phyloP scores from a whole-genome alignment of 495 filamentous ascomycete genomes.

The Penicillium dipodomyicola region DNA sequence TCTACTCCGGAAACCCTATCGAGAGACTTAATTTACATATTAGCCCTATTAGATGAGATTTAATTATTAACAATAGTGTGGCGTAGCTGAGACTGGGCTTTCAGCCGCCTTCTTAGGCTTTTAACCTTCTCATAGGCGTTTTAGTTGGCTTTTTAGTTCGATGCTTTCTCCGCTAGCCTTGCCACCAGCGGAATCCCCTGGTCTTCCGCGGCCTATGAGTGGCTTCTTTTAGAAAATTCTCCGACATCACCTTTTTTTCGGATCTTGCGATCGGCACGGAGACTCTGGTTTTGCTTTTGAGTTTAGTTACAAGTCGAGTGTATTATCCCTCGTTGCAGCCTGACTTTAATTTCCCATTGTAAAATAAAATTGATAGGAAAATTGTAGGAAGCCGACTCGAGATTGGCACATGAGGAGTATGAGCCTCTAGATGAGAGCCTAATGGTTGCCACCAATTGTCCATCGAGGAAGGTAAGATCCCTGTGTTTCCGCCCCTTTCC shows the following conservation, averaged over 20 bases:
- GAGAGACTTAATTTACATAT: background rate
- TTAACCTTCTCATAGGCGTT: background rate
- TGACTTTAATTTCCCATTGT: background rate
- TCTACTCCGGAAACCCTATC: background rate
- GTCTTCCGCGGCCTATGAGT: background rate
- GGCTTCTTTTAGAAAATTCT: slow-evolving; percentile 22
- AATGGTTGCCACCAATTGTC: too few relatives aligned
- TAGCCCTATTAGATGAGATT: background rate
- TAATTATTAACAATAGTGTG: slow-evolving; percentile 4
- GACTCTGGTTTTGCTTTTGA: background rate
- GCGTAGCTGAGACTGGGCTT: slow-evolving; percentile 23
- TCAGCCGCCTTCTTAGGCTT: background rate
- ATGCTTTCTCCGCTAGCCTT: slow-evolving; percentile 2
- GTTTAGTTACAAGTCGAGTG: background rate
- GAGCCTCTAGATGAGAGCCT: too few relatives aligned
- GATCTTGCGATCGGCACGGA: slow-evolving; percentile 5
- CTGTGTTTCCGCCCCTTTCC: background rate
- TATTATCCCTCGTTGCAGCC: background rate
- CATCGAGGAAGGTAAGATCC: too few relatives aligned
- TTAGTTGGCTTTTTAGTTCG: background rate
- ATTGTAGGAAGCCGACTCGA: background rate
- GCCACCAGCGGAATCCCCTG: slow-evolving; percentile 1
- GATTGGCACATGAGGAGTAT: background rate
- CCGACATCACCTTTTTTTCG: slow-evolving; percentile 25
- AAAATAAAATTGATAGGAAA: background rate